These are phyloP conservation scores for Stygiomarasmius scandens DNA, from an alignment of 1,284 basidiomycete genomes.

Conservation along the genomic window DNA sequence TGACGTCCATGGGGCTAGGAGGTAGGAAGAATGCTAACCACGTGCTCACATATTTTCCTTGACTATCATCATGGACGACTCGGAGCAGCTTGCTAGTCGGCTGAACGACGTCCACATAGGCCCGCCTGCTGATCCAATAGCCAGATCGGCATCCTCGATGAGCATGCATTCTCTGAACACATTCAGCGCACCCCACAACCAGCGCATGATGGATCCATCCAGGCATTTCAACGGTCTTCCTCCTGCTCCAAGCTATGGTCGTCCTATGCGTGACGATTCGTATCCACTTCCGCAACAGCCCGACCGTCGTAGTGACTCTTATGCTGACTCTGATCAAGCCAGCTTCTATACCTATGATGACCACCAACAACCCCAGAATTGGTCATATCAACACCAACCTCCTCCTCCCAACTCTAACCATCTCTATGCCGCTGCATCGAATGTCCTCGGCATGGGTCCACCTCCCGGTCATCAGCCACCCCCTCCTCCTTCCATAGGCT, in stretches of 20 bases:
- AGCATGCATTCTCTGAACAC: constrained; percentile 44
- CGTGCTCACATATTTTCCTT: neutral
- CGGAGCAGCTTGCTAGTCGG: too few species aligned
- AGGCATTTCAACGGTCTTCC: constrained; percentile 39
- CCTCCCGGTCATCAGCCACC: constrained; percentile 44
- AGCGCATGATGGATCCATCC: constrained; percentile 27
- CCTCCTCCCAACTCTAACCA: constrained; percentile 38
- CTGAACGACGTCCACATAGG: constrained; percentile 54
- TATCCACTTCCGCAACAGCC: constrained; percentile 1
- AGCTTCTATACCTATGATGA: constrained; percentile 8
- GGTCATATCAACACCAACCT: constrained; percentile 6
- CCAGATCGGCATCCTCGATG: constrained; percentile 55
- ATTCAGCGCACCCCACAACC: constrained; percentile 24
- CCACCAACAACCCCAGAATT: neutral
- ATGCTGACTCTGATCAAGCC: constrained; percentile 1
- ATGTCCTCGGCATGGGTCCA: constrained; percentile 77
- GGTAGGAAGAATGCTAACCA: too few species aligned
- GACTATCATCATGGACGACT: too few species aligned
- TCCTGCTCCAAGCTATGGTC: constrained; percentile 20
- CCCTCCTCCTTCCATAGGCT: constrained; percentile 16
- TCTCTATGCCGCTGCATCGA: constrained; percentile 74
- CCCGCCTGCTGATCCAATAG: constrained; percentile 37
- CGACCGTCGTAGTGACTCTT: constrained; percentile 13
- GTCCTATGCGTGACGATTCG: constrained; percentile 18
- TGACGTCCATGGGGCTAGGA: too few species aligned